A percentile compares a stretch with the other conserved stretches of the same genome.
phyloP scores from a whole-genome alignment of 192 early-diverging fungal genomes.

The Gonapodya prolifera region DNA sequence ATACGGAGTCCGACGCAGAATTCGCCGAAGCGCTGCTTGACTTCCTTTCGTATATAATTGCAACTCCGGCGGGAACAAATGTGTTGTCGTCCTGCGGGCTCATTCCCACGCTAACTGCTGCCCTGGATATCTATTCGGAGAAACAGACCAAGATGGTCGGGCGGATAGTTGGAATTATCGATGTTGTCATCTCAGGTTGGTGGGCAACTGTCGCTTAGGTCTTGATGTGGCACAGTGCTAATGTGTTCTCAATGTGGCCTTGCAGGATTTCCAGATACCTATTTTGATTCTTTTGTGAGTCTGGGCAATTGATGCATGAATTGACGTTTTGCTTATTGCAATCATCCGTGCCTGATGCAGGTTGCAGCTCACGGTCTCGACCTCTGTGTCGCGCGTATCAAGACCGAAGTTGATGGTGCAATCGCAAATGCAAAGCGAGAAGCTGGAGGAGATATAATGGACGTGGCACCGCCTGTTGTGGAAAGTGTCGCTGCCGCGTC shows the following conservation, averaged over 20 bases:
- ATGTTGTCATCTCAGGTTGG: conserved; percentile 69
- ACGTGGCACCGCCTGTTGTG: too few species aligned
- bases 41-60: conserved; percentile 63
- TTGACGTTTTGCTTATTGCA: too few species aligned
- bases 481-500: too few species aligned
- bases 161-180: conserved; percentile 23
- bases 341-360: conserved; percentile 62
- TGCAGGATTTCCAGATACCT: too few species aligned
- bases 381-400: conserved; percentile 47
- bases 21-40: conserved; percentile 75
- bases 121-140: conserved; percentile 48
- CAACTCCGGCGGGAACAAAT: conserved; percentile 70
- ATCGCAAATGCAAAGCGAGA: too few species aligned
- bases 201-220: too few species aligned
- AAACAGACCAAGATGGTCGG: conserved; percentile 34
- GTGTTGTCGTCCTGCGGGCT: conserved; percentile 86
- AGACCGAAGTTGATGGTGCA: not conserved
- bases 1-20: conserved; percentile 31
- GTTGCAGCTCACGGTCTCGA: conserved; percentile 76
- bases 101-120: conserved; percentile 62
- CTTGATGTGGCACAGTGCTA: too few species aligned
- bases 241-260: too few species aligned
- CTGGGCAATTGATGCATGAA: too few species aligned
- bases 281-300: too few species aligned
- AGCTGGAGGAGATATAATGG: too few species aligned